Evolutionary conservation across 306 rosid species (phyloP).

Genomic region (Castanospermum australe): DNA sequence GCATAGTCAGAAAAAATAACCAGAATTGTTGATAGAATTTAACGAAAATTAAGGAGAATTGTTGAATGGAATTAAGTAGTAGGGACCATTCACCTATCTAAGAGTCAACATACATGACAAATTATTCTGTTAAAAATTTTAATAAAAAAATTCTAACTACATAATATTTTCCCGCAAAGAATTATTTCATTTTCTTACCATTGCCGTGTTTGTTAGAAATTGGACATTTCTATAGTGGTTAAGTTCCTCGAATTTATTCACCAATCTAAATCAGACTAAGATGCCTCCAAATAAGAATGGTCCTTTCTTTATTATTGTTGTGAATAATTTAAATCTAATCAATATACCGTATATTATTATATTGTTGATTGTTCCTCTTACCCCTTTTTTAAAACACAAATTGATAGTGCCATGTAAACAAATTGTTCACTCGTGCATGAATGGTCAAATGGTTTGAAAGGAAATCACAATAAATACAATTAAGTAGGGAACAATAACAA

Average conservation of each 20-base stretch:
- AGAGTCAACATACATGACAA: too few species aligned
- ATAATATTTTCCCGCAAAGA: too few species aligned
- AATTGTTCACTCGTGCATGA: not conserved
- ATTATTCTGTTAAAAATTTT: too few species aligned
- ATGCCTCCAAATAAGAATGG: not conserved
- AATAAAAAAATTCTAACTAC: too few species aligned
- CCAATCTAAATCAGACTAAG: not conserved
- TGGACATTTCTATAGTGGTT: not conserved
- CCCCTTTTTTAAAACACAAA: not conserved
- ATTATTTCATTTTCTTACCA: not conserved
- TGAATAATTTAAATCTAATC: not conserved
- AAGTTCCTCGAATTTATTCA: not conserved
- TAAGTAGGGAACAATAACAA: not conserved
- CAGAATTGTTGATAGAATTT: too few species aligned
- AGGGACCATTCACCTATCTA: too few species aligned
- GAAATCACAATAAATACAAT: not conserved
- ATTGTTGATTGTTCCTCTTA: not conserved
- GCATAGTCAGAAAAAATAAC: too few species aligned
- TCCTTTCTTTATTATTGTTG: not conserved
- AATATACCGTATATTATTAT: slow-evolving; percentile 14
- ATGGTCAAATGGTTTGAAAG: not conserved
- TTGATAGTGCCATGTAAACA: not conserved
- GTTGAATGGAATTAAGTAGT: too few species aligned
- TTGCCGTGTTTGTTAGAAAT: not conserved
- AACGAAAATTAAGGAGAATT: too few species aligned